Conservation (phyloP, 2,329 filamentous ascomycete genomes). For the Colletotrichum tanaceti region DNA sequence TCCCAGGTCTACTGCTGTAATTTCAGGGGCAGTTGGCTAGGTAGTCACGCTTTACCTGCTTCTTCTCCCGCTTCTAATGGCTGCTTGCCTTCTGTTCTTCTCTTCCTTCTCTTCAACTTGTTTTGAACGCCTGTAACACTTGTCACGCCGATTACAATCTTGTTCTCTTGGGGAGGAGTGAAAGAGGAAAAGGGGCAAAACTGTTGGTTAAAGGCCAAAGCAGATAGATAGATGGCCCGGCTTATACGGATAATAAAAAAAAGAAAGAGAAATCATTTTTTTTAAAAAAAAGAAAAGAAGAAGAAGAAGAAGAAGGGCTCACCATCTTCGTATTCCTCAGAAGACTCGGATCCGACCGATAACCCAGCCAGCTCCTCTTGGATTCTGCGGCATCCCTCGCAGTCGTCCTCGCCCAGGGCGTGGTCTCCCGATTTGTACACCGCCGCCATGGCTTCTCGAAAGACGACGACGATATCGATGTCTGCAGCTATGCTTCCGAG, state of each 20-base stretch:
- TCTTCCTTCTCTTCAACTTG: background rate
- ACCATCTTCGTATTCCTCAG: slow-evolving; percentile 38
- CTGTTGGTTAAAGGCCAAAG: background rate
- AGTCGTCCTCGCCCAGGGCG: slow-evolving; percentile 21
- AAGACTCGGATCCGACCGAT: slow-evolving; percentile 24
- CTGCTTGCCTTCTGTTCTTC: background rate
- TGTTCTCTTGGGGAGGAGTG: background rate
- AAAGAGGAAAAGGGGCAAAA: too few species aligned
- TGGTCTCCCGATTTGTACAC: slow-evolving; percentile 22
- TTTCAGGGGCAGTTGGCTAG: slow-evolving; percentile 16
- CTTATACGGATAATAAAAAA: background rate
- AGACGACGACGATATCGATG: background rate
- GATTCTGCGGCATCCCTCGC: slow-evolving; percentile 39
- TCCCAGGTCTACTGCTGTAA: slow-evolving; percentile 28
- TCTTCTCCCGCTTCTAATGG: too few species aligned
- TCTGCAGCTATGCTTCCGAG: background rate
- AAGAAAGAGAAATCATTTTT: too few species aligned
- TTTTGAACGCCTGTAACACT: background rate
- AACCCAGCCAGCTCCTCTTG: slow-evolving; percentile 30
- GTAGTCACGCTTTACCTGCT: too few species aligned
- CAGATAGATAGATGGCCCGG: too few species aligned
- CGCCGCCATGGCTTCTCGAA: slow-evolving; percentile 12
- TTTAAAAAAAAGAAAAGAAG: too few species aligned
- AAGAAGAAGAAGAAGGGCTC: background rate
- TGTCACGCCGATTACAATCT: background rate